phyloP scores from a whole-genome alignment of 768 basidiomycete species.

The Clavaria fumosa region DNA sequence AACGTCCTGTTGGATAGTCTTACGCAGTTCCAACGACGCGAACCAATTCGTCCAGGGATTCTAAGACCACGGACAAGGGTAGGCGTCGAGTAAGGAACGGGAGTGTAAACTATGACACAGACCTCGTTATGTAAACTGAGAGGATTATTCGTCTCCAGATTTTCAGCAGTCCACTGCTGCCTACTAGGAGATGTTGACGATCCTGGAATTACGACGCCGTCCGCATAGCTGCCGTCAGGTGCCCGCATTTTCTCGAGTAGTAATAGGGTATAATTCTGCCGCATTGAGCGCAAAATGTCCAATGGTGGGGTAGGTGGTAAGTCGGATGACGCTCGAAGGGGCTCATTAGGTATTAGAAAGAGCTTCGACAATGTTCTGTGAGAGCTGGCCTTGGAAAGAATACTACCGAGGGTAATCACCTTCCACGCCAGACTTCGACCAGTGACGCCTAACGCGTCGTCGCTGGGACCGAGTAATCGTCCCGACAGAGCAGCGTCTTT shows the following conservation, averaged over 20 bases:
- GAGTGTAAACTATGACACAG: constrained; percentile 6
- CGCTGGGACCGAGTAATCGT: constrained; percentile 32
- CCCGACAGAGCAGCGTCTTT: constrained; percentile 52
- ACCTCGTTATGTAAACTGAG: constrained; percentile 69
- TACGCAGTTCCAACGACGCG: constrained; percentile 71
- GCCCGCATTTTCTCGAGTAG: constrained; percentile 61
- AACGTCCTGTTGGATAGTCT: constrained; percentile 86
- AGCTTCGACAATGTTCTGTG: constrained; percentile 26
- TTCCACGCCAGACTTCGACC: constrained; percentile 85
- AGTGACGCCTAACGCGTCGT: constrained; percentile 31
- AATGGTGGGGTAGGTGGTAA: constrained; percentile 21
- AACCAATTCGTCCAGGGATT: constrained; percentile 98
- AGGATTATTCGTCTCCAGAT: constrained; percentile 66
- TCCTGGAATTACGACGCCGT: constrained; percentile 33
- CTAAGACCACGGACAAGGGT: constrained; percentile 21
- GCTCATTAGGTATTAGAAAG: constrained; percentile 53
- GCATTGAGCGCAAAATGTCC: constrained; percentile 30
- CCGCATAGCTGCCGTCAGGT: constrained; percentile 75
- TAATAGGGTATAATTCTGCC: constrained; percentile 40
- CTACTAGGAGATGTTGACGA: constrained; percentile 20
- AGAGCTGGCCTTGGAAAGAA: not conserved
- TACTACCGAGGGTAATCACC: constrained; percentile 24
- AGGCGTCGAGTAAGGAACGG: constrained; percentile 4
- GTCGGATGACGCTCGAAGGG: constrained; percentile 37
- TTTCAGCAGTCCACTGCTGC: constrained; percentile 18